These are phyloP conservation scores for Hypsizygus marmoreus DNA, from an alignment of 768 basidiomycete genomes.

Conservation along the genomic window DNA sequence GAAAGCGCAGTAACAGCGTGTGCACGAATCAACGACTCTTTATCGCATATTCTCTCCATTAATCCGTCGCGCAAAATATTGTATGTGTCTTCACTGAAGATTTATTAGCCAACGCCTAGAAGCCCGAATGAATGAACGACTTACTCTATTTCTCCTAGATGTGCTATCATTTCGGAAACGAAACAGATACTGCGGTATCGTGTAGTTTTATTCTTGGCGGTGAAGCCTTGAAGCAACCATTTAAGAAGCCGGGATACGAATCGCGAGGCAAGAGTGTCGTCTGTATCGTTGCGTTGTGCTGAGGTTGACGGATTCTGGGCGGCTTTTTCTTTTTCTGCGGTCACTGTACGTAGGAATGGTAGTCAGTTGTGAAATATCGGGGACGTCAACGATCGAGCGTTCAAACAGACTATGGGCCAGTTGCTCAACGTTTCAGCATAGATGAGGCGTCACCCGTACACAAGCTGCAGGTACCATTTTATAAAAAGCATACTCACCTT, in stretches of 20 bases:
- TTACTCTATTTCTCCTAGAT: conserved; percentile 88
- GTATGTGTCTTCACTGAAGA: conserved; percentile 80
- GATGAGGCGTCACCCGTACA: too few relatives aligned
- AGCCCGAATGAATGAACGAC: conserved; percentile 27
- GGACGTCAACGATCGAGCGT: too few relatives aligned
- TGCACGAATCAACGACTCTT: conserved; percentile 79
- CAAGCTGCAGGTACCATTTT: too few relatives aligned
- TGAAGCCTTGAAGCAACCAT: conserved; percentile 79
- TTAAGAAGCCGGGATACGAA: conserved; percentile 69
- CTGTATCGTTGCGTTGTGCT: conserved; percentile 45
- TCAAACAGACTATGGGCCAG: too few relatives aligned
- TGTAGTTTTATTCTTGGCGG: conserved; percentile 88
- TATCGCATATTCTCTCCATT: conserved; percentile 82
- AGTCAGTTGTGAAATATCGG: not conserved
- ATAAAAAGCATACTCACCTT: conserved; percentile 73
- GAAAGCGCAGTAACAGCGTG: conserved; percentile 84
- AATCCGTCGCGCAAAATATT: conserved; percentile 63
- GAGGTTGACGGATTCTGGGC: conserved; percentile 26
- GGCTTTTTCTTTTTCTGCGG: conserved; percentile 31
- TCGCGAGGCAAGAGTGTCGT: conserved; percentile 69
- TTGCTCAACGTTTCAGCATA: too few relatives aligned
- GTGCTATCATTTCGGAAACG: conserved; percentile 83
- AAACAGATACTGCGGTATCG: conserved; percentile 80
- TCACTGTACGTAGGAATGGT: conserved; percentile 18
- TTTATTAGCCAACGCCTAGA: not conserved